phyloP scores from a whole-genome alignment of 2,329 filamentous ascomycete species.

The Ceratocystis papillata region DNA sequence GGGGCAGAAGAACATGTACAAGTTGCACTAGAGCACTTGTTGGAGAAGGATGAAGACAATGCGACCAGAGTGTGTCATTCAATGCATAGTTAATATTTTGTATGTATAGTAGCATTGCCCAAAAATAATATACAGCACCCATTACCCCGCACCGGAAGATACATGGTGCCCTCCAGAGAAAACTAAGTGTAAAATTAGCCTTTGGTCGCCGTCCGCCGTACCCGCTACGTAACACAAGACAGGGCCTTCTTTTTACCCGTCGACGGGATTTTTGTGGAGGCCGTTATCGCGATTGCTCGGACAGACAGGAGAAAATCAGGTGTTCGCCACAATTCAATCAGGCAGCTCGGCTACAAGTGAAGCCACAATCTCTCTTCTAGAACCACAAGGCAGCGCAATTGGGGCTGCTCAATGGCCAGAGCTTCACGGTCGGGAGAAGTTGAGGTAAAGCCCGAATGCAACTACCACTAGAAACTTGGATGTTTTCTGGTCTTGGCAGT shows the following conservation, averaged over 20 bases:
- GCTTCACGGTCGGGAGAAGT: neutral
- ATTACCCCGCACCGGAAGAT: neutral
- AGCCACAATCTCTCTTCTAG: neutral
- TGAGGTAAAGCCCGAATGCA: neutral
- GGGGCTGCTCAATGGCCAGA: neutral
- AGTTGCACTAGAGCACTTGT: neutral
- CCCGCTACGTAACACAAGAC: neutral
- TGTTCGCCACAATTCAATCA: neutral
- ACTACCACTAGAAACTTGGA: conserved; percentile 2
- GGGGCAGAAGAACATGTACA: conserved; percentile 26
- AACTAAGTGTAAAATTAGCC: neutral
- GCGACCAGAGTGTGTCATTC: neutral
- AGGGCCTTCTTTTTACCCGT: too few species aligned
- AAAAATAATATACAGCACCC: neutral
- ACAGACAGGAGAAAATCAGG: neutral
- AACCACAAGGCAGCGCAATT: neutral
- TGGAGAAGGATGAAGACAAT: neutral
- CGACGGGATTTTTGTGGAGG: too few species aligned
- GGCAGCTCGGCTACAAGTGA: neutral
- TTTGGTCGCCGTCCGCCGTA: neutral
- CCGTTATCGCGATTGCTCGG: neutral
- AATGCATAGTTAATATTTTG: neutral
- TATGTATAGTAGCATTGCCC: neutral
- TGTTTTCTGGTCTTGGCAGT: conserved; percentile 10
- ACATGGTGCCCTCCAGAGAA: neutral